Conservation (phyloP, 345 rosid genomes). For the Dimocarpus longan region DNA sequence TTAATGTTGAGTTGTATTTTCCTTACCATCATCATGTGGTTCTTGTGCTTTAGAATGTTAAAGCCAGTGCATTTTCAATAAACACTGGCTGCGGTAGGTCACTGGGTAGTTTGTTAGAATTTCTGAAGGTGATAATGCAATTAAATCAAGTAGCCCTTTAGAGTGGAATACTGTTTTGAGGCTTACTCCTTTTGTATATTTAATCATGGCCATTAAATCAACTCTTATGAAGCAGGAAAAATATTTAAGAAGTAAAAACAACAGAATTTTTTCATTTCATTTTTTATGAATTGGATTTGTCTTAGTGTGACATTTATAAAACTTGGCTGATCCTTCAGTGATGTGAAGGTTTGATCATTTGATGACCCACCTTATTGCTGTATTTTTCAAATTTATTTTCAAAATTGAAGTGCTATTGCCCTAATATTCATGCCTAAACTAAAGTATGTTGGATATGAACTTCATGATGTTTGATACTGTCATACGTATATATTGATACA, state of each 20-base stretch:
- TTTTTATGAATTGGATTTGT: too few species aligned
- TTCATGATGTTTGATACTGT: not conserved
- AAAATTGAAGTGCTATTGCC: not conserved
- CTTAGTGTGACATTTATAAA: not conserved
- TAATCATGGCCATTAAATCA: too few species aligned
- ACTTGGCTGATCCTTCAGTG: not conserved
- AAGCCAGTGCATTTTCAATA: not conserved
- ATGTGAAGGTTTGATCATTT: not conserved
- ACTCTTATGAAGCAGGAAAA: too few species aligned
- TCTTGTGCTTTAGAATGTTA: not conserved
- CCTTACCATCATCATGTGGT: not conserved
- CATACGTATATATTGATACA: not conserved
- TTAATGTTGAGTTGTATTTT: not conserved
- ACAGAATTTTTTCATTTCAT: too few species aligned
- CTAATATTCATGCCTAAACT: not conserved
- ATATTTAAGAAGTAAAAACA: too few species aligned
- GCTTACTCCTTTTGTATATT: too few species aligned
- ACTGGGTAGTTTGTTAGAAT: not conserved
- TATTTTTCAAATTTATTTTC: not conserved
- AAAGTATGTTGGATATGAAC: not conserved
- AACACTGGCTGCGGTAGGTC: not conserved
- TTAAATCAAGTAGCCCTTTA: not conserved
- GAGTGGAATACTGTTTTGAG: not conserved
- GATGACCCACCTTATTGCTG: not conserved
- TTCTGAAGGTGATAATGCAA: too few species aligned